Percentiles rank a stretch among this genome's conserved stretches.
phyloP scores from a whole-genome alignment of 2,329 filamentous ascomycete genomes.

The Fusarium avenaceum region DNA sequence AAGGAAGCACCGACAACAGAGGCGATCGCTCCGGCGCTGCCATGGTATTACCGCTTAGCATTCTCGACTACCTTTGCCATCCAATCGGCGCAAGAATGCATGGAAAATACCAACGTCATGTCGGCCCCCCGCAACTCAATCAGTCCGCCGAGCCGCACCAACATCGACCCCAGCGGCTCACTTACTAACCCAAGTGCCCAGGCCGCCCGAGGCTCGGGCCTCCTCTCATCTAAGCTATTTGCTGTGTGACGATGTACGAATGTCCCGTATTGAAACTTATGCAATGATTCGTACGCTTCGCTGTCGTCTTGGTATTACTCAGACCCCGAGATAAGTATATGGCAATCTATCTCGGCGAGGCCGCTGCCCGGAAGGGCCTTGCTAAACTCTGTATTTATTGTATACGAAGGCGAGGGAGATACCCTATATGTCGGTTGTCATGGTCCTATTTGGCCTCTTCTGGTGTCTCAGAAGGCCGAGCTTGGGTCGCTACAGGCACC shows the following conservation, averaged over 20 bases:
- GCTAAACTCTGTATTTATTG: slow-evolving; percentile 43
- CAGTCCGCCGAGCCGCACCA: slow-evolving; percentile 28
- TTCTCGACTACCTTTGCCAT: slow-evolving; percentile 13
- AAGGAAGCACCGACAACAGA: slow-evolving; percentile 16
- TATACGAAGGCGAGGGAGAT: slow-evolving; percentile 28
- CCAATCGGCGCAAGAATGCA: slow-evolving; percentile 22
- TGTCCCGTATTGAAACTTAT: slow-evolving; percentile 43
- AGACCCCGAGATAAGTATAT: slow-evolving; percentile 46
- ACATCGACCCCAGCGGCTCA: slow-evolving; percentile 39
- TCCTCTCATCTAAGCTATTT: slow-evolving; percentile 42
- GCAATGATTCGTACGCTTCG: slow-evolving; percentile 42
- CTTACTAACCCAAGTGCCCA: slow-evolving; percentile 37
- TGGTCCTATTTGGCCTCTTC: slow-evolving; percentile 61
- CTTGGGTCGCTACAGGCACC: slow-evolving; percentile 52
- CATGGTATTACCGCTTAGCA: slow-evolving; percentile 16
- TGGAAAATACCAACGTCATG: slow-evolving; percentile 25
- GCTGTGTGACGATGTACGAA: slow-evolving; percentile 41
- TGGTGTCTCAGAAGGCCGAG: slow-evolving; percentile 55
- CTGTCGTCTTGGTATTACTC: slow-evolving; percentile 34
- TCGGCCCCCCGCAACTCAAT: slow-evolving; percentile 20
- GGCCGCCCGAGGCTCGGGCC: slow-evolving; percentile 31
- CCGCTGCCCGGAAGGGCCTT: slow-evolving; percentile 41
- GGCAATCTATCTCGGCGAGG: slow-evolving; percentile 42
- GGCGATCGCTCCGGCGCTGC: slow-evolving; percentile 4
- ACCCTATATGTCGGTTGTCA: slow-evolving; percentile 25